Conservation (phyloP, 2,329 filamentous ascomycete species). For the Diaporthe citriasiana region DNA sequence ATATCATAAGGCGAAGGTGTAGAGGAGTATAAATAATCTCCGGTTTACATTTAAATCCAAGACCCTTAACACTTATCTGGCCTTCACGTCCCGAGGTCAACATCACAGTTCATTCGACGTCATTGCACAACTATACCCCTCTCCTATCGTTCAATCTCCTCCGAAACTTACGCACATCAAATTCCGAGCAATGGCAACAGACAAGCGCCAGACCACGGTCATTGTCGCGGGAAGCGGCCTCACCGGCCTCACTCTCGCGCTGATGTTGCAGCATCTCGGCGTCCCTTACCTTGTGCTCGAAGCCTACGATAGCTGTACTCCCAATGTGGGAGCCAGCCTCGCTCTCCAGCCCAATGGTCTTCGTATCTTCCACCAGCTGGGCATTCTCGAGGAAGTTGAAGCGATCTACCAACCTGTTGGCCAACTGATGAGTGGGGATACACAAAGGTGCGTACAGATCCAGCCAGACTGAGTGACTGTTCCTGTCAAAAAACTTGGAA, state of each 20-base stretch:
- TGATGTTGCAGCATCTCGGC: slow-evolving; percentile 18
- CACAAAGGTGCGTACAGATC: not conserved
- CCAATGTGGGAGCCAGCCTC: slow-evolving; percentile 19
- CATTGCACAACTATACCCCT: not conserved
- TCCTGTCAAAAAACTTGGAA: not conserved
- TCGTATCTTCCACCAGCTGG: slow-evolving; percentile 18
- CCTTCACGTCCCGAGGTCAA: not conserved
- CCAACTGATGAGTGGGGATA: not conserved
- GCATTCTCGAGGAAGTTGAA: not conserved
- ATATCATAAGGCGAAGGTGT: too few species aligned
- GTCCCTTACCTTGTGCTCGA: slow-evolving; percentile 17
- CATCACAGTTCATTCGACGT: not conserved
- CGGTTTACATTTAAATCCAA: not conserved
- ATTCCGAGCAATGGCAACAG: not conserved
- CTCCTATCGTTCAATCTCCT: not conserved
- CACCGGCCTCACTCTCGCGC: slow-evolving; percentile 5
- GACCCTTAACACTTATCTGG: not conserved
- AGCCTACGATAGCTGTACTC: slow-evolving; percentile 24
- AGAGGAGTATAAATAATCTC: too few species aligned
- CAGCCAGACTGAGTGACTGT: not conserved
- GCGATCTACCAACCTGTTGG: not conserved
- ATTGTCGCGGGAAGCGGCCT: slow-evolving; percentile 20
- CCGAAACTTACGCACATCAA: not conserved
- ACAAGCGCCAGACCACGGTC: slow-evolving; percentile 11
- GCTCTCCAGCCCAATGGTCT: slow-evolving; percentile 12